These are phyloP conservation scores for Aspergillus mulundensis DNA, from an alignment of 495 filamentous ascomycete species.

Conservation along the genomic window DNA sequence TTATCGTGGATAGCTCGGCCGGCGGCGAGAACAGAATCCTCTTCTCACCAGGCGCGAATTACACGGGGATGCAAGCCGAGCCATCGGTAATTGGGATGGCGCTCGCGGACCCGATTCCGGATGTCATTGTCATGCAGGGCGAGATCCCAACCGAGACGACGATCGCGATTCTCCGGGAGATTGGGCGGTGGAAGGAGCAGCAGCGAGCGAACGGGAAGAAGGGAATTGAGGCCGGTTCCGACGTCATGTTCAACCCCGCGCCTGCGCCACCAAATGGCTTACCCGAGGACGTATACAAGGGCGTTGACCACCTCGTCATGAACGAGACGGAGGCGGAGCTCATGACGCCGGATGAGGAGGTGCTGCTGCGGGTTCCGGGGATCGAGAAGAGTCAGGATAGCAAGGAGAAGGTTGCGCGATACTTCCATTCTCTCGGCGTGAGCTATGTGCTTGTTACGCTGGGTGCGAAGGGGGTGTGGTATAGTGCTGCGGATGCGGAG, in stretches of 20 bases:
- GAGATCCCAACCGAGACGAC: conserved; percentile 77
- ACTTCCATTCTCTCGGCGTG: conserved; percentile 65
- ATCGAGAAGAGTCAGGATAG: conserved; percentile 43
- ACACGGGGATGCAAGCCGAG: conserved; percentile 42
- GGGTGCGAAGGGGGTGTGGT: conserved; percentile 69
- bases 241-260: conserved; percentile 79
- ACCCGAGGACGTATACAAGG: conserved; percentile 61
- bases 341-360: conserved; percentile 47
- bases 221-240: conserved; percentile 38
- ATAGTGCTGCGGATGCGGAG: conserved; percentile 40
- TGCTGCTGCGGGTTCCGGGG: conserved; percentile 28
- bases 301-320: conserved; percentile 75
- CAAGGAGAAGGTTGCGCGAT: conserved; percentile 47
- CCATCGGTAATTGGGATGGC: conserved; percentile 39
- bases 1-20: conserved; percentile 75
- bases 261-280: conserved; percentile 64
- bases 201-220: conserved; percentile 47
- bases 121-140: conserved; percentile 79
- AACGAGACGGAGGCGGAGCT: conserved; percentile 89
- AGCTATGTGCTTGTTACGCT: conserved; percentile 77
- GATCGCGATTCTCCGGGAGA: conserved; percentile 53
- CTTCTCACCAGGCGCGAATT: conserved; percentile 76
- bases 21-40: conserved; percentile 87
- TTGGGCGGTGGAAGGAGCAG: conserved; percentile 30
- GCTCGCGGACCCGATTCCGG: conserved; percentile 41